Evolutionary conservation across 495 filamentous ascomycete species (phyloP), one percentile per base, ranked within the genome.

Genomic region (Chaetomium tenue): DNA sequence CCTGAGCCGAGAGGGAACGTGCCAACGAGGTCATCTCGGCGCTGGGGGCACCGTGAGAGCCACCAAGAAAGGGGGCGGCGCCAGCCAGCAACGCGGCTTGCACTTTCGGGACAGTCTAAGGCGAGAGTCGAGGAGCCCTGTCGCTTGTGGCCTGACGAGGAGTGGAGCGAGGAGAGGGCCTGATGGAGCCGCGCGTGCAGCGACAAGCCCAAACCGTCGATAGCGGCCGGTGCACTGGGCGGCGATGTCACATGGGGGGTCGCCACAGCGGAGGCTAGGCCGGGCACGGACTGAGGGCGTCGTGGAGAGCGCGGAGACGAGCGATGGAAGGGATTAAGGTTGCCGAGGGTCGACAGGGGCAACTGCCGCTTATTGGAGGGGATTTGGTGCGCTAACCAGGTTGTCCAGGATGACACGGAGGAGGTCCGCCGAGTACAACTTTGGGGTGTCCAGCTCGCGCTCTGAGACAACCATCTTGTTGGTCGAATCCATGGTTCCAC

Each of bases 291-390:
- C 68, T 11, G 63, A 48, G n/a, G 60, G 30, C 60, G 16, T 46
- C 25, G 40, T 63, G 61, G 61, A 63, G 51, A 37, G 20, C 67
- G 63, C 64, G 66, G 69, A 73, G 63, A 66, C 69, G 71, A 73
- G 52, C 22, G 60, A 64, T 63, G 63, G 47, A 52, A 55, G 60
- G 60, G 68, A 72, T 70, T 68, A 68, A 71, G 67, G 68, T 68
- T 71, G 64, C 50, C 47, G 30, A 46, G 25, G 56, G 48, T 60
- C 15, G 61, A 68, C 72, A 68, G 71, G 69, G 72, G 62, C 66
- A 65, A 70, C 22, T 67, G 63, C 70, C 66, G 68, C 57, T 68
- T 47, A 74, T 74, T 74, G 71, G 71, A 67, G 69, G 60, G 54
- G 40, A 18, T 6, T 39, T 18, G 16, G 42, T 44, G 48, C 55